Evolutionary conservation across 768 basidiomycete species (phyloP), one percentile per base, ranked within the genome.

Genomic region (Mycena venus): DNA sequence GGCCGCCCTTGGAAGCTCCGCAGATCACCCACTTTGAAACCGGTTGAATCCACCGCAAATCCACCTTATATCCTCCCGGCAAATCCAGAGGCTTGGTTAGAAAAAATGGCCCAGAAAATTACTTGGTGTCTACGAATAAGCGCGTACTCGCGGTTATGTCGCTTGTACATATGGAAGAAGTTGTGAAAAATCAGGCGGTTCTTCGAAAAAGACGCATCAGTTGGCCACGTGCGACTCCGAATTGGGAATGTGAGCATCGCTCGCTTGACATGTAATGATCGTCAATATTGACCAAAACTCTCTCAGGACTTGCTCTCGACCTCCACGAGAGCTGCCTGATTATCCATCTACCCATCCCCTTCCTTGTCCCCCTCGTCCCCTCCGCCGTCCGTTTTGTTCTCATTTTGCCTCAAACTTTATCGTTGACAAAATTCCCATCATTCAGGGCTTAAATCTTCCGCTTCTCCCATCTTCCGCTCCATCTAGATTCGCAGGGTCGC

Each of bases 341-440:
- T n/a, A n/a, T n/a, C 49, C 7, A 14, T 51, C 23, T 27, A 15
- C 15, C 15, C 4, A 4, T 4, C 8, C 49, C 49, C 25, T 51
- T 34, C 60, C 29, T 44, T 4, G 29, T 17, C 23, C 36, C n/a
- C 25, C 23, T n/a, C 63, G 19, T n/a, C 21, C 58, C 42, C 63
- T 47, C 5, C 36, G 3, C 62, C 67, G 67, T 72, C 32, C 36
- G 67, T 58, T 60, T 51, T 40, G 9, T 42, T 31, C 38, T n/a
- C 12, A 27, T 9, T 64, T 32, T 68, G 6, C 15, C 23, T 15
- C 2, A 8, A n/a, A 32, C n/a, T 42, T 59, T 38, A 12, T n/a
- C 27, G n/a, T 31, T 56, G 34, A 55, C 42, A 11, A 63, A 69
- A 65, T 72, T 19, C 42, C 32, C 62, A 69, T 73, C 69, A 69